Evolutionary conservation across 139 green algal species (phyloP).

Genomic region (Chlorella ohadii): DNA sequence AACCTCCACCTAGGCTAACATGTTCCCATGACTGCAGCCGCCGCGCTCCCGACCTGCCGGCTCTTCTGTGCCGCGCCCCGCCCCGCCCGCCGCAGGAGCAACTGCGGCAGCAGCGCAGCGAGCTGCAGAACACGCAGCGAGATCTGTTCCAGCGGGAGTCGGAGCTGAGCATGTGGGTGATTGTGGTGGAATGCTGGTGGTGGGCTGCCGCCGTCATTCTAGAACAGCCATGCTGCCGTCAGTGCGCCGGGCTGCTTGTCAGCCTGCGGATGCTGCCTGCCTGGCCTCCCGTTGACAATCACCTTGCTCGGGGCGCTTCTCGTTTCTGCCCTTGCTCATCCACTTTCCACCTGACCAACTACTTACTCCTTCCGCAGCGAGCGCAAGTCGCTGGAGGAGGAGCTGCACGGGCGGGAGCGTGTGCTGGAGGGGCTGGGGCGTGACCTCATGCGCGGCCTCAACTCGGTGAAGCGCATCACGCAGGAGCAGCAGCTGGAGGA

Average conservation of each 20-base stretch:
- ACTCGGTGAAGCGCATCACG: slow-evolving; percentile 61
- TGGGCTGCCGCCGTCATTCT: neutral
- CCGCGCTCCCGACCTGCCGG: no score
- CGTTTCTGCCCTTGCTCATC: no score
- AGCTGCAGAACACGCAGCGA: slow-evolving; percentile 60
- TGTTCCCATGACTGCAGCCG: no score
- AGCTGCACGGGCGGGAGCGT: slow-evolving; percentile 23
- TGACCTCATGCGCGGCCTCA: slow-evolving; percentile 76
- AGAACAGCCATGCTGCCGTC: no score
- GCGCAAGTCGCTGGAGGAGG: slow-evolving; percentile 26
- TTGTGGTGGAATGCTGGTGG: neutral
- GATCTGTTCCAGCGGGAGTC: slow-evolving; percentile 58
- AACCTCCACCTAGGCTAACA: no score
- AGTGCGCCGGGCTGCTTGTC: no score
- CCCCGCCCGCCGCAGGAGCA: neutral
- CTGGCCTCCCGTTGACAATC: no score
- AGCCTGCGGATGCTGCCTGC: no score
- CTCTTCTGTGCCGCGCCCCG: no score
- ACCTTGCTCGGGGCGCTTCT: no score
- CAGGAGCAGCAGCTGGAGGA: slow-evolving; percentile 28
- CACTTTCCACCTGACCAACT: no score
- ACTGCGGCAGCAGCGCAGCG: slow-evolving; percentile 28
- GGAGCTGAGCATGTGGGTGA: slow-evolving; percentile 43
- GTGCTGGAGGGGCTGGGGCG: slow-evolving; percentile 60
- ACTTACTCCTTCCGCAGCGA: no score